These are phyloP conservation scores for Diaporthe citrichinensis DNA, from an alignment of 2,329 filamentous ascomycete genomes.

Conservation along the genomic window DNA sequence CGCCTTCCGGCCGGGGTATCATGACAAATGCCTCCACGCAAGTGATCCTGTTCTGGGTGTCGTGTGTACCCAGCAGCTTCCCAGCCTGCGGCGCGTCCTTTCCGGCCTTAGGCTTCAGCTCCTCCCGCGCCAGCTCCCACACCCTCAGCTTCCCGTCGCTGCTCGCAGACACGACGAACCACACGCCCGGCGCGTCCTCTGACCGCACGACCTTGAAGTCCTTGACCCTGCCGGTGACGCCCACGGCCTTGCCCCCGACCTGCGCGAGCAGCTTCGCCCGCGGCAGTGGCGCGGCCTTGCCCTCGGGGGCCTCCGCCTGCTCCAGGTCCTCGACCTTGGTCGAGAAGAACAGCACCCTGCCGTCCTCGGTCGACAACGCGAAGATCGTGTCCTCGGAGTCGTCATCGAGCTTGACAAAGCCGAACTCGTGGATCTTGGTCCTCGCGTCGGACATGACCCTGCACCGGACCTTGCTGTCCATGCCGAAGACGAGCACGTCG, in stretches of 20 bases:
- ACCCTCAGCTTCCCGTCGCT: conserved; percentile 89
- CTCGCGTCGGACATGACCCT: conserved; percentile 76
- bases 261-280: conserved; percentile 80
- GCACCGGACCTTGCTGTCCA: conserved; percentile 87
- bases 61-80: conserved; percentile 80
- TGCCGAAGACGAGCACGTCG: conserved; percentile 86
- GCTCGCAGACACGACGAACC: conserved; percentile 78
- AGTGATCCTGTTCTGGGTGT: conserved; percentile 90
- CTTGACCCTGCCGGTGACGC: conserved; percentile 83
- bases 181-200: conserved; percentile 58
- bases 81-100: conserved; percentile 63
- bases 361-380: conserved; percentile 90
- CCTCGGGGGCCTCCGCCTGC: conserved; percentile 46
- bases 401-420: conserved; percentile 73
- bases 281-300: conserved; percentile 53
- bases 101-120: conserved; percentile 54
- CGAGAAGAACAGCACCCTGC: conserved; percentile 86
- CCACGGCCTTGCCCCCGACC: conserved; percentile 80
- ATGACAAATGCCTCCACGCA: conserved; percentile 90
- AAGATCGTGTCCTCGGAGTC: conserved; percentile 70
- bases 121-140: conserved; percentile 72
- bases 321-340: conserved; percentile 68
- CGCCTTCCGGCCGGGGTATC: conserved; percentile 75
- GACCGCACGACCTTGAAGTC: conserved; percentile 80
- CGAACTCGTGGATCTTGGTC: conserved; percentile 88